Conservation (phyloP, 2,329 filamentous ascomycete species). For the Phialocephala subalpina region DNA sequence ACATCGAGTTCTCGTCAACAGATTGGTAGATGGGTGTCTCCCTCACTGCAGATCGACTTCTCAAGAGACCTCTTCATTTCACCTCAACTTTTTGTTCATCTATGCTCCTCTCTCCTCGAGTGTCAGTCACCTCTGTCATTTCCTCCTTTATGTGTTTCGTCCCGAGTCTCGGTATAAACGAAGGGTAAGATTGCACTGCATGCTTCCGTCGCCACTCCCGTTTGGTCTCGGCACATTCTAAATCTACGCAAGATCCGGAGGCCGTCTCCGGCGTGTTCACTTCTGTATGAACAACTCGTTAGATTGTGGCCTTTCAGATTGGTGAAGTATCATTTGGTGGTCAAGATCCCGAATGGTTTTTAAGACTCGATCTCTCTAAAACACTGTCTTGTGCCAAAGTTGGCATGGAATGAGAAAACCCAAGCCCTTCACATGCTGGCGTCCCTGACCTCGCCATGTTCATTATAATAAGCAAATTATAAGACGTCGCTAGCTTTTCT, state of each 20-base stretch:
- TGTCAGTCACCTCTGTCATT: neutral
- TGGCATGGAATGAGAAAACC: neutral
- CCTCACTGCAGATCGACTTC: too few relatives aligned
- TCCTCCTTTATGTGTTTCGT: neutral
- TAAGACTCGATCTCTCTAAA: neutral
- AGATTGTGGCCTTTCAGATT: neutral
- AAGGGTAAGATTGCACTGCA: conserved; percentile 7
- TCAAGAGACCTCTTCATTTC: too few relatives aligned
- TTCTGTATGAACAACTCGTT: neutral
- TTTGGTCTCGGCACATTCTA: neutral
- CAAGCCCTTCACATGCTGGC: neutral
- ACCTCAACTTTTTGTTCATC: too few relatives aligned
- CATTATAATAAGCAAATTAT: neutral
- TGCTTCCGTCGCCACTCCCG: conserved; percentile 10
- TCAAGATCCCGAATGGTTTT: neutral
- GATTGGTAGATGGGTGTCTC: too few relatives aligned
- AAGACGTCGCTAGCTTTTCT: neutral
- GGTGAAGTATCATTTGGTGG: neutral
- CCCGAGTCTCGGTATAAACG: neutral
- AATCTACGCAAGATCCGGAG: neutral
- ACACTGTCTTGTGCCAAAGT: neutral
- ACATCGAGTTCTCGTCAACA: too few relatives aligned
- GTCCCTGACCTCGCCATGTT: neutral
- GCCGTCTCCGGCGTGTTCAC: neutral
- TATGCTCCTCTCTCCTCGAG: neutral